Percentiles rank a stretch among this genome's conserved stretches.
Conservation (phyloP, 2,329 filamentous ascomycete species). For the Exophiala sp. region DNA sequence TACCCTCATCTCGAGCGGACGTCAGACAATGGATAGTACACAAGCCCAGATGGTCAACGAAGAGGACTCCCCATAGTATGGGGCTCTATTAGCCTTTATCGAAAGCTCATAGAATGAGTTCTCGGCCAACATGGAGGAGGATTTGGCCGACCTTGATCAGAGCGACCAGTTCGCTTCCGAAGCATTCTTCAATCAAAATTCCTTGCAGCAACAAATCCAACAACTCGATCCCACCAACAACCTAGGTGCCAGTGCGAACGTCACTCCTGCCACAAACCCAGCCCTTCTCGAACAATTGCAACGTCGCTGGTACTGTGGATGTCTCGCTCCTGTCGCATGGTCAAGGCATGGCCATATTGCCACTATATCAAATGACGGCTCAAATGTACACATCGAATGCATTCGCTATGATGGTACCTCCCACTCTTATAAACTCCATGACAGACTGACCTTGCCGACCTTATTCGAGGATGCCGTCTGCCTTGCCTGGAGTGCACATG, state of each 20-base stretch:
- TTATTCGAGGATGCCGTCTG: slow-evolving; percentile 52
- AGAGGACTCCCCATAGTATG: no score
- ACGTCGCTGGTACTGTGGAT: slow-evolving; percentile 22
- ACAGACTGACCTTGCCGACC: slow-evolving; percentile 18
- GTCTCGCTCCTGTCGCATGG: slow-evolving; percentile 23
- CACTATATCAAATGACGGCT: slow-evolving; percentile 24
- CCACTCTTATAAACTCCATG: slow-evolving; percentile 16
- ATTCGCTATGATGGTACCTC: slow-evolving; percentile 17
- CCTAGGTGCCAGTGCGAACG: slow-evolving; percentile 14
- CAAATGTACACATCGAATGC: slow-evolving; percentile 20
- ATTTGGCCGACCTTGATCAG: slow-evolving; percentile 10
- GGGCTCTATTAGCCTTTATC: neutral
- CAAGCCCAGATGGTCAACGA: no score
- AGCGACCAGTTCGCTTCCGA: slow-evolving; percentile 24
- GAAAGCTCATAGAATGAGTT: slow-evolving; percentile 1
- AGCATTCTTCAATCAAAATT: slow-evolving; percentile 25
- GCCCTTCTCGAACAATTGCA: slow-evolving; percentile 18
- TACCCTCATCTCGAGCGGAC: no score
- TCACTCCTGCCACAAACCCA: slow-evolving; percentile 17
- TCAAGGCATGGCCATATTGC: slow-evolving; percentile 26
- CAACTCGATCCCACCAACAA: slow-evolving; percentile 18
- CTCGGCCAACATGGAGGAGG: slow-evolving; percentile 5
- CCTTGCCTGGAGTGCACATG: slow-evolving; percentile 74
- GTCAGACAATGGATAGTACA: no score
- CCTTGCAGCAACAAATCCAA: slow-evolving; percentile 22